These are phyloP conservation scores for Smallanthus sonchifolius DNA, from an alignment of 129 eudicot species.

Conservation along the genomic window DNA sequence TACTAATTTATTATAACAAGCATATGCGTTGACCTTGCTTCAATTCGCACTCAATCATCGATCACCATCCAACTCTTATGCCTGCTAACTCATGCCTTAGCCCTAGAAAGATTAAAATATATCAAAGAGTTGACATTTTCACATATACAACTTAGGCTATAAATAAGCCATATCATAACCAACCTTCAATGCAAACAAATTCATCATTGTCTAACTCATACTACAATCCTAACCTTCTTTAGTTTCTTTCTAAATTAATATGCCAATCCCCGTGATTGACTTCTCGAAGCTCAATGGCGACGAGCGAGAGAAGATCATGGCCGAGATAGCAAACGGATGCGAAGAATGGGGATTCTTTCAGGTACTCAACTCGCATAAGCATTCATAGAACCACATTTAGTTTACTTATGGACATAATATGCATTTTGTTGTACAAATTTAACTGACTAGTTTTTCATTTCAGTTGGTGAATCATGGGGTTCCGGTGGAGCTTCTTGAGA, in stretches of 20 bases:
- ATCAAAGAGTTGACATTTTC: conserved; percentile 41
- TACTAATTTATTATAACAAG: conserved; percentile 6
- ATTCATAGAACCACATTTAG: background rate
- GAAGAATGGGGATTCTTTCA: conserved; percentile 95
- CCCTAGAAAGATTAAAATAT: conserved; percentile 21
- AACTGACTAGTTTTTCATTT: background rate
- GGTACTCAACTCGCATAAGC: conserved; percentile 31
- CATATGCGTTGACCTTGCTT: conserved; percentile 43
- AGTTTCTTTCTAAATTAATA: conserved; percentile 7
- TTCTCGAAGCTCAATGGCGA: conserved; percentile 73
- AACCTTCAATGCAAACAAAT: conserved; percentile 20
- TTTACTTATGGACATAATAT: background rate
- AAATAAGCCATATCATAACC: conserved; percentile 31
- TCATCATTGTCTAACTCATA: background rate
- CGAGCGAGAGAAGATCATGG: conserved; percentile 57
- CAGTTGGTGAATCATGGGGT: conserved; percentile 72
- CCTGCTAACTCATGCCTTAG: conserved; percentile 30
- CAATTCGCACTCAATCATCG: conserved; percentile 4
- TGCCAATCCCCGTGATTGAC: conserved; percentile 90
- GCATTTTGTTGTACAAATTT: background rate
- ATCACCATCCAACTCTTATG: conserved; percentile 42
- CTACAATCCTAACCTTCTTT: background rate
- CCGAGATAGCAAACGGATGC: conserved; percentile 62
- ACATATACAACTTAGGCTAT: conserved; percentile 28
- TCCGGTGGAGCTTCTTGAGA: conserved; percentile 63